Evolutionary conservation across 495 filamentous ascomycete genomes (phyloP), one percentile per base, ranked within the genome.

Genomic region (Tuber magnatum): DNA sequence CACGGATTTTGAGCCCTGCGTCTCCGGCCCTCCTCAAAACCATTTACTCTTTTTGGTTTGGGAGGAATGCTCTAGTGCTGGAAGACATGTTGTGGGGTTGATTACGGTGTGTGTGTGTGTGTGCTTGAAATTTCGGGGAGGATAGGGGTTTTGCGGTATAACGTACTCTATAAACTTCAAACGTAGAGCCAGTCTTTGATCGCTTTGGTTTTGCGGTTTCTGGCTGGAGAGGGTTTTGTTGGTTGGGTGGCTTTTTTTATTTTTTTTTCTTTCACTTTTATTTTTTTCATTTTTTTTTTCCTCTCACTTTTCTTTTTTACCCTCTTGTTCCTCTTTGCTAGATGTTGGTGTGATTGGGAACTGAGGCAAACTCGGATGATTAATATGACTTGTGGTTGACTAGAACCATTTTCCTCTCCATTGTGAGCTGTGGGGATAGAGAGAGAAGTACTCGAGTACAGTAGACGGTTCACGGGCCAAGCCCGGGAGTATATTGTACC

Each of bases 1-100:
- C 91, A 93, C 86, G 91, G 91, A 85, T 92, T 92, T 88, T 93
- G 91, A 88, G 84, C 84, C 81, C 82, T 75, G 78, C 80, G 72
- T 79, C 79, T 69, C 74, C 75, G 74, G 82, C 82, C 81, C 80
- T 76, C 78, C 80, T 77, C 80, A 42, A 71, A 40, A 71, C 71
- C 73, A 18, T 65, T 70, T 44, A 42, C 76, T 68, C 69, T 74
- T 28, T 56, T 71, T 74, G 28, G 28, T 65, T 35, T 65, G 35
- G 12, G 56, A 18, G 56, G 56, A 65, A 35, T 20, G 14, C 56
- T 20, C 35, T 65, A 9, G 56, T 6, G 56, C 56, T 65, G 56
- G 56, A 35, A 65, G 56, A 65, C 28, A 35, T 35, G 28, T 32
- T 65, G 28, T 35, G 14, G 56, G 56, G 28, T 35, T 65, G 4